Conservation (phyloP, 345 rosid species). For the Barbarea vulgaris region DNA sequence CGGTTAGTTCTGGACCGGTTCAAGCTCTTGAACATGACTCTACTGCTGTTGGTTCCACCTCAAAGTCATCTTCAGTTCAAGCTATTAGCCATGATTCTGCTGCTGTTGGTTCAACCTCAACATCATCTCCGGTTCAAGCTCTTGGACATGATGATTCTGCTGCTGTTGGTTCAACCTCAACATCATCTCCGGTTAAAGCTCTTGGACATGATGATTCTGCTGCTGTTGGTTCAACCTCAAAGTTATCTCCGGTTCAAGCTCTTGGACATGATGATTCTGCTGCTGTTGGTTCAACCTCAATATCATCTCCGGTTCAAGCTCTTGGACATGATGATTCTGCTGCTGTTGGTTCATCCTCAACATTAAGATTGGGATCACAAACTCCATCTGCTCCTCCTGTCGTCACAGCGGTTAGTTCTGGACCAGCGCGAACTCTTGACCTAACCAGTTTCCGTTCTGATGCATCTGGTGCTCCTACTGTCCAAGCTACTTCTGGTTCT, state of each 20-base stretch:
- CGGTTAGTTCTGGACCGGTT: background rate
- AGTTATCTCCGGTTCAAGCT: background rate
- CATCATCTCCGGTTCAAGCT: too few species aligned
- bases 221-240: too few species aligned
- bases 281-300: constrained; percentile 1
- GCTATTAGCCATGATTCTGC: background rate
- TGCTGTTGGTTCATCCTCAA: background rate
- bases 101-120: background rate
- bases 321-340: background rate
- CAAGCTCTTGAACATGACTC: background rate
- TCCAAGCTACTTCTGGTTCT: background rate
- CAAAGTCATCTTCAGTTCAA: constrained; percentile 1
- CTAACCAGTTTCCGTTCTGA: background rate
- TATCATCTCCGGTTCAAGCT: constrained; percentile 3
- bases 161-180: too few species aligned
- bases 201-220: too few species aligned
- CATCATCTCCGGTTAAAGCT: too few species aligned
- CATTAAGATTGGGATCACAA: background rate
- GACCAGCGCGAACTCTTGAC: background rate
- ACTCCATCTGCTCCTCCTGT: background rate
- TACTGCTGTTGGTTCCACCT: background rate
- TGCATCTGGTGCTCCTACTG: background rate
- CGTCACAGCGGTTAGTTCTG: background rate
- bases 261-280: background rate
- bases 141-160: too few species aligned